Evolutionary conservation across 257 asterid genomes (phyloP), one percentile per base, ranked within the genome.

Genomic region (Solanum sejunctum): DNA sequence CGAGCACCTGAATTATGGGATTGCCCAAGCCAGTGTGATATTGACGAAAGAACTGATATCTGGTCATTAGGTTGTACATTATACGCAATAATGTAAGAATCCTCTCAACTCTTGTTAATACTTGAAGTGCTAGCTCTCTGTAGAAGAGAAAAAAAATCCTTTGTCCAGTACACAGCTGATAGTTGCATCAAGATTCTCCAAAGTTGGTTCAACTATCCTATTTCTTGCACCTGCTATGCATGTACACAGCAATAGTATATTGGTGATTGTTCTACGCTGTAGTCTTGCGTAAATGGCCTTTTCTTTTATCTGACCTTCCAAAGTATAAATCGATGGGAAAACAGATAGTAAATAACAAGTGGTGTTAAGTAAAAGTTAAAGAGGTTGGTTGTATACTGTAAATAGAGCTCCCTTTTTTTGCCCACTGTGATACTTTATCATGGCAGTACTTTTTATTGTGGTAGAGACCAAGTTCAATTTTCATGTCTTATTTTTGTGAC

Each of bases 21-120:
- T 91, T 95, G 99, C 90, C 98, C 99, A 79, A 97, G 99, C 92
- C 93, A 93, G 43, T 92, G 94, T 54, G 95, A 94, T 89, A 90
- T 97, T 39, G 99, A 96, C 57, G 99, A 97, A 93, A 92, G 99
- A 91, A 92, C 95, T 89, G 99, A 97, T 89, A 92, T 97, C 89
- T 97, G 99, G 99, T 97, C 99, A 32, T 84, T 97, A 56, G 99
- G 99, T 85, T 97, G 99, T 94, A 95, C 99, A 81, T 89, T 97
- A 88, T 97, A 88, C 88, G 99, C 99, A 56, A 94, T 94, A 89
- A 97, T 97, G 99, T 97, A 90, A 95, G 99, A 72, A 47, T 78
- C 12, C 71, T 77, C 71, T 88, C 64, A 55, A 66, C 20, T 49
- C 83, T 83, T 45, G 8, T 79, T 70, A 67, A 51, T 64, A 39